Evolutionary conservation across 2,329 filamentous ascomycete genomes (phyloP), one percentile per base, ranked within the genome.

Genomic region (Teratosphaeria pseudoeucalypti): DNA sequence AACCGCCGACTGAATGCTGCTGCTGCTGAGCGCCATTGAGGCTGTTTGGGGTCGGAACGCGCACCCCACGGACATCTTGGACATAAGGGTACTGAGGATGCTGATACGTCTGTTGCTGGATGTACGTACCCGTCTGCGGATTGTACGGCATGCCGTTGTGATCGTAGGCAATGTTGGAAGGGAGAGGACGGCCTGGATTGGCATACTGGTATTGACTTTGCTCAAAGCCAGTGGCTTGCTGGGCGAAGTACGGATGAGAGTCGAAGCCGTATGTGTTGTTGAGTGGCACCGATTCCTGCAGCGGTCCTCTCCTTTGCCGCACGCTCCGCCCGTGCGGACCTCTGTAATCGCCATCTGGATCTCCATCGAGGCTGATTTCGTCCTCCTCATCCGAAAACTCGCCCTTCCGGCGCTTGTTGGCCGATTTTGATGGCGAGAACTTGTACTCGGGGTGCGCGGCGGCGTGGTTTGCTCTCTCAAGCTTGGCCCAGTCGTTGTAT

Each of bases 371-470:
- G 58, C 67, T 66, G 10, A 64, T 61, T n/a, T 68, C 69, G n/a
- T 67, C 71, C 56, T 68, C 68, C 23, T 73, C 69, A 39, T 72
- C 71, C 11, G 67, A 68, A 47, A 68, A 61, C 26, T 73, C 67
- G 23, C 67, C 68, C 59, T 71, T 71, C 58, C 70, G 70, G 65
- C 82, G 83, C 65, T 81, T 80, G 66, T 81, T 82, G 43, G 72
- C 76, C 16, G 79, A 74, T 75, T 94, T 95, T 67, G 87, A 86
- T 1, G 92, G 92, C 2, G 89, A 88, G 76, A 97, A 99, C 74
- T 95, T 97, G 79, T 97, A 99, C 52, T 85, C 84, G 0, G 94
- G 94, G 66, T 95, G 90, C 2, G 92, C 91, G 57, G 83, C 81
- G 58, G 88, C 84, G 73, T 97, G 92, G 73, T 95, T 95, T 66